phyloP scores from a whole-genome alignment of 108 stramenopile genomes.

The Cyclostephanos tholiformis region DNA sequence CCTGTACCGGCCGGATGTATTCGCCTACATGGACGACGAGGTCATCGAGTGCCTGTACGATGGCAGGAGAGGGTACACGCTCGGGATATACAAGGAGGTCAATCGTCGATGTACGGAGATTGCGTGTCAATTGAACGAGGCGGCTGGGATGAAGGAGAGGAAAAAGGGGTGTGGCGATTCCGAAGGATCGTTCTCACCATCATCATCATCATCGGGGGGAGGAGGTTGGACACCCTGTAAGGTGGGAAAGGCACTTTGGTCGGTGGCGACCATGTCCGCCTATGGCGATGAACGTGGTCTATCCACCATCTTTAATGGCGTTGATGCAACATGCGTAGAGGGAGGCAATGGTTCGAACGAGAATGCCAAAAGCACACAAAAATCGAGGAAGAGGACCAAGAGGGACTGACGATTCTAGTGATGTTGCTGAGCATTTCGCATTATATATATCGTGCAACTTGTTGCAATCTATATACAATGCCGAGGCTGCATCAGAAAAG shows the following conservation, averaged over 20 bases:
- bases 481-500: too few species aligned
- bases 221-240: slow-evolving; percentile 58
- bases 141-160: neutral
- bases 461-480: too few species aligned
- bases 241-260: slow-evolving; percentile 71
- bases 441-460: too few species aligned
- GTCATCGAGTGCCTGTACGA: slow-evolving; percentile 74
- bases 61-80: slow-evolving; percentile 66
- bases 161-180: neutral
- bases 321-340: neutral
- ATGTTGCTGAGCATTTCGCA: too few species aligned
- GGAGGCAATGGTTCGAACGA: neutral
- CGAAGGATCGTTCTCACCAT: neutral
- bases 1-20: slow-evolving; percentile 55
- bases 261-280: slow-evolving; percentile 60
- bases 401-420: neutral
- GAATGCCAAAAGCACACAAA: neutral
- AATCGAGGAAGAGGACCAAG: neutral
- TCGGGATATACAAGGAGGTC: slow-evolving; percentile 56
- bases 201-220: slow-evolving; percentile 1
- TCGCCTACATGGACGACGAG: slow-evolving; percentile 88
- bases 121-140: slow-evolving; percentile 40
- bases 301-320: slow-evolving; percentile 4
- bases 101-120: slow-evolving; percentile 53
- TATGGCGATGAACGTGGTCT: slow-evolving; percentile 25